Evolutionary conservation across 352 stramenopile species (phyloP), one percentile per base, ranked within the genome.

Genomic region (Pythium dissimile): DNA sequence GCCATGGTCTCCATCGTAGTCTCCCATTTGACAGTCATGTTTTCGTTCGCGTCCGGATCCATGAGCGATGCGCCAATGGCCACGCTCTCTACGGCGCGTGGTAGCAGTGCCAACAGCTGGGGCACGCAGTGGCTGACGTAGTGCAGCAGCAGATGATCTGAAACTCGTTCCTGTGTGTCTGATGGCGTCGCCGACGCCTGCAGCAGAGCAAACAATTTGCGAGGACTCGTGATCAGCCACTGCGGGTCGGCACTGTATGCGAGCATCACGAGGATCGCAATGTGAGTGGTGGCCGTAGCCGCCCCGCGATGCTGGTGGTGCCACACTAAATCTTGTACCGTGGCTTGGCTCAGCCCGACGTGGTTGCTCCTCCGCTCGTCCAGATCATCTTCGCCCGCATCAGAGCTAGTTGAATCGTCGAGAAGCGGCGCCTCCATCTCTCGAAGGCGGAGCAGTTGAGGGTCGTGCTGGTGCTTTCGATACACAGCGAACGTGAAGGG

Each of bases 401-500:
- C 31, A 37, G 30, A 20, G 16, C 1, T 20, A 5, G 15, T 3
- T 2, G n/a, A 27, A 2, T 45, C 21, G 15, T 35, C 20, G 27
- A 2, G 9, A n/a, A 35, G 12, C 2, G 21, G 16, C 9, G 5
- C 15, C 21, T 54, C 21, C 2, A 24, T 44, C 28, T 39, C 35
- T 13, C 55, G 41, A 8, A 39, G 54, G 1, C 35, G 35, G 20
- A 57, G 27, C 28, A 57, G 4, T 1, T 42, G 15, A 8, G 55
- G 46, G 35, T 69, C 54, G 53, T 76, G 64, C 31, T 71, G 47
- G 16, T 64, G 47, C 41, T 68, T 71, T 13, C 68, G 64, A 30
- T 76, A 76, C 13, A 61, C 64, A 5, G 52, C 41, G 21, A 76
- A 67, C 20, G 68, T 73, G 43, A 76, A 76, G 12, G 61, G 56